Evolutionary conservation across 306 rosid genomes (phyloP), one percentile per base, ranked within the genome.

Genomic region (Abrus pulchellus): DNA sequence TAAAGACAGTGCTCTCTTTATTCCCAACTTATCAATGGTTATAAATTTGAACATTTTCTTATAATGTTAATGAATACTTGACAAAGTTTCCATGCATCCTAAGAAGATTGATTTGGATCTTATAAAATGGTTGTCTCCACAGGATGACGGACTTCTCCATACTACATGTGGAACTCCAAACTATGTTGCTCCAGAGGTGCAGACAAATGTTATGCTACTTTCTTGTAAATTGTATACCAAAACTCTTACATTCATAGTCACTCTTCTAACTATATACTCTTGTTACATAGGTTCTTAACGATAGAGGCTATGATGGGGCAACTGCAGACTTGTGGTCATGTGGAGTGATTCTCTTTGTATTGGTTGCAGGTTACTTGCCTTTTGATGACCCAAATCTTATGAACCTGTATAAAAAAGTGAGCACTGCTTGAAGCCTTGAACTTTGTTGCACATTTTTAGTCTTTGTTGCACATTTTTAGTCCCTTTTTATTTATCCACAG

Each of bases 361-460:
- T 95, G 87, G 91, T 95, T 79, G 99, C 99, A 61, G 99, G 99
- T 85, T 95, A 95, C 93, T 87, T 95, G 93, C 99, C 99, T 65
- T 95, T 95, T 34, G 98, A 95, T 72, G 99, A 95, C 65, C 78
- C 97, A 72, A 95, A 93, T 93, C 88, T 95, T 80, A 86, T 93
- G 82, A 89, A 68, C 86, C 92, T 95, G 76, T 95, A 95, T 82
- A 91, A 89, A 89, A 95, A 93, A 80, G 99, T 92, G 81, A 85
- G 90, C 89, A 69, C 60, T 76, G 69, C 68, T 68, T 69, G 50
- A 63, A 75, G 38, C 82, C 68, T 68, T 69, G 50, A 63, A 75
- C 43, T 83, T 74, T 49, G 59, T 48, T 7, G 45, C 38, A 53
- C 66, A 50, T 74, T 49, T 75, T 49, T 63, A 68, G 27, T 54